Evolutionary conservation across 495 filamentous ascomycete species (phyloP).

Genomic region (Penicillium macrosclerotiorum): DNA sequence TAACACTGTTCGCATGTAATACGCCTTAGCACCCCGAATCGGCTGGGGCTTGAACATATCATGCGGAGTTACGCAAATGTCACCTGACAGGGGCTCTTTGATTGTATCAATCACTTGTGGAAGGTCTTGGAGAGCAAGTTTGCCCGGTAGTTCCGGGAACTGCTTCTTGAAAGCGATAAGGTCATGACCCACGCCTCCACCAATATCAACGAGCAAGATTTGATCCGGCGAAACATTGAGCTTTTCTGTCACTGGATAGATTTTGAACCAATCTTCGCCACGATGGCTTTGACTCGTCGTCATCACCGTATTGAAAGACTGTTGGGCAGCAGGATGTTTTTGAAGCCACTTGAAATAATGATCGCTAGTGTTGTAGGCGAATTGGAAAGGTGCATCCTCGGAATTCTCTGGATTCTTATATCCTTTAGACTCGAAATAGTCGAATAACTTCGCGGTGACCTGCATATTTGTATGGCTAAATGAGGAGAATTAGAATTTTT

Average conservation of each 20-base stretch:
- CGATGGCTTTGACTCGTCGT: slow-evolving; percentile 2
- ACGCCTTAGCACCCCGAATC: slow-evolving; percentile 31
- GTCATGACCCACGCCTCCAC: slow-evolving; percentile 49
- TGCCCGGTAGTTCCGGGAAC: slow-evolving; percentile 34
- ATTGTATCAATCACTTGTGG: slow-evolving; percentile 38
- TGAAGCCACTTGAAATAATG: slow-evolving; percentile 30
- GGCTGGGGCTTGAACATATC: slow-evolving; percentile 51
- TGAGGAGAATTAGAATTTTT: too few relatives aligned
- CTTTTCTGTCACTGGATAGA: slow-evolving; percentile 22
- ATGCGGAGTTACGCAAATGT: slow-evolving; percentile 32
- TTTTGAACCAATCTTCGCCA: slow-evolving; percentile 14
- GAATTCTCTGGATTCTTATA: too few relatives aligned
- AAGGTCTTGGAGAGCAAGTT: slow-evolving; percentile 50
- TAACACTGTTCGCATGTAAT: slow-evolving; percentile 36
- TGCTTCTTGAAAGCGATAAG: slow-evolving; percentile 31
- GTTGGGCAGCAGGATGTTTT: slow-evolving; percentile 7
- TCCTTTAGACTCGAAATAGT: too few relatives aligned
- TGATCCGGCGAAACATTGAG: slow-evolving; percentile 14
- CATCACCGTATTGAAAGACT: slow-evolving; percentile 28
- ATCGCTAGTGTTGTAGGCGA: slow-evolving; percentile 22
- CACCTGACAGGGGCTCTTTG: slow-evolving; percentile 16
- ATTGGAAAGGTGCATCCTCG: too few relatives aligned
- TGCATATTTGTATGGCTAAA: too few relatives aligned
- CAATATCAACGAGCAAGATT: slow-evolving; percentile 50
- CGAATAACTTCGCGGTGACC: too few relatives aligned